These are phyloP conservation scores for Hypoxylon sp. DNA, from an alignment of 2,329 filamentous ascomycete genomes.

Conservation along the genomic window DNA sequence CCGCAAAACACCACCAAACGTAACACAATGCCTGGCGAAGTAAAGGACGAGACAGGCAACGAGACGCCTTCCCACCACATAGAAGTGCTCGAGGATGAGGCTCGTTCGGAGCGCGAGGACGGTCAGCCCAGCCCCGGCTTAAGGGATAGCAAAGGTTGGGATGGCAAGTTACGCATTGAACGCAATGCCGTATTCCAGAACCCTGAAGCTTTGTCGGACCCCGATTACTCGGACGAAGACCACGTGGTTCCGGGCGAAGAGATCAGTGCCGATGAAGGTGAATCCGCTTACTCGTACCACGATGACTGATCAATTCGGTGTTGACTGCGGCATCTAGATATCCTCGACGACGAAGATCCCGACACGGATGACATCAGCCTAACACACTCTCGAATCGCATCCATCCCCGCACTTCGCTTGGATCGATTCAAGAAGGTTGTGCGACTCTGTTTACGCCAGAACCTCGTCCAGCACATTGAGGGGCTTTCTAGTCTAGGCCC, in stretches of 20 bases:
- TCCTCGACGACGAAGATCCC: slow-evolving; percentile 72
- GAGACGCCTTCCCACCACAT: slow-evolving; percentile 61
- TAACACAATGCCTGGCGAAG: slow-evolving; percentile 59
- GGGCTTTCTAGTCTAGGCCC: slow-evolving; percentile 76
- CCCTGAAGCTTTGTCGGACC: slow-evolving; percentile 85
- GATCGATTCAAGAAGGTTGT: slow-evolving; percentile 84
- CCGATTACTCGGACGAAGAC: slow-evolving; percentile 85
- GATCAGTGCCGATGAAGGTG: slow-evolving; percentile 87
- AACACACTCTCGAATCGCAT: slow-evolving; percentile 86
- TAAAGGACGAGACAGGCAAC: slow-evolving; percentile 53
- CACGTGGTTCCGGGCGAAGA: slow-evolving; percentile 78
- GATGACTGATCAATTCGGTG: slow-evolving; percentile 23
- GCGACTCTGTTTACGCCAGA: slow-evolving; percentile 92
- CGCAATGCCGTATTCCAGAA: slow-evolving; percentile 79
- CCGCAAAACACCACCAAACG: slow-evolving; percentile 21
- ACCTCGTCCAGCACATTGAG: slow-evolving; percentile 85
- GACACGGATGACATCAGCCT: slow-evolving; percentile 86
- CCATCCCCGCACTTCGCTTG: slow-evolving; percentile 82
- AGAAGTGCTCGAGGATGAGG: slow-evolving; percentile 63
- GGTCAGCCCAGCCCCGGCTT: slow-evolving; percentile 64
- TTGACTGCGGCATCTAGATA: slow-evolving; percentile 60
- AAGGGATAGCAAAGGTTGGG: slow-evolving; percentile 80
- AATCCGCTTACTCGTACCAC: slow-evolving; percentile 22
- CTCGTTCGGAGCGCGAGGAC: slow-evolving; percentile 58
- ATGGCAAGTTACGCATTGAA: slow-evolving; percentile 84